Conservation (phyloP, 192 early-diverging fungal species). For the Helicostylum pulchrum region DNA sequence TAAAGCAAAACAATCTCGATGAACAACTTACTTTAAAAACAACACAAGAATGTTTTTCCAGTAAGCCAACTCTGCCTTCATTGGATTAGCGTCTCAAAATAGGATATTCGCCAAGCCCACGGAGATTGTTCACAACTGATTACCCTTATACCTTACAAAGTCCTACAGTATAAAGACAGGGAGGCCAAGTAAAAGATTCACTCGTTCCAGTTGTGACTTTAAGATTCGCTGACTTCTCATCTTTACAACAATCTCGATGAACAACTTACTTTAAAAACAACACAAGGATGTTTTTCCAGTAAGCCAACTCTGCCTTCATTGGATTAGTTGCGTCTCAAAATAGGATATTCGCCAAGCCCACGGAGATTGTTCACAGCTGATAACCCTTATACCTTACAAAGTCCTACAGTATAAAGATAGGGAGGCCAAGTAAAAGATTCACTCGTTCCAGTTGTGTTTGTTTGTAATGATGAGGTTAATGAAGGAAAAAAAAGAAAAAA, state of each 20-base stretch:
- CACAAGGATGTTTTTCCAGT: not conserved
- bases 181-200: not conserved
- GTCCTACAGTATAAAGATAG: constrained; percentile 5
- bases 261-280: constrained; percentile 1
- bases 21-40: not conserved
- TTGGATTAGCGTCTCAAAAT: not conserved
- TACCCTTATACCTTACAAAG: constrained; percentile 3
- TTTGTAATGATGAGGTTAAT: constrained; percentile 3
- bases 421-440: not conserved
- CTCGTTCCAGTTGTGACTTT: not conserved
- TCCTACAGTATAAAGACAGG: constrained; percentile 6
- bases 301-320: not conserved
- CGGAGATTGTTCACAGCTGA: not conserved
- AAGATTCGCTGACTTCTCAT: too few relatives aligned
- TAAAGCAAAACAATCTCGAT: constrained; percentile 1
- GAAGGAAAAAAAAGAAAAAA: not conserved
- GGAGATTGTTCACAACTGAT: not conserved
- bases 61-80: not conserved
- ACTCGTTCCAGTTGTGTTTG: not conserved
- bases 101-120: constrained; percentile 3
- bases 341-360: constrained; percentile 3
- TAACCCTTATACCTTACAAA: not conserved
- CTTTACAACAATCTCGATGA: too few relatives aligned
- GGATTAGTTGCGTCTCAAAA: constrained; percentile 2
- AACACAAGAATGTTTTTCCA: not conserved